Evolutionary conservation across 2,329 filamentous ascomycete species (phyloP).

Genomic region (Dendrostoma leiphaemia): DNA sequence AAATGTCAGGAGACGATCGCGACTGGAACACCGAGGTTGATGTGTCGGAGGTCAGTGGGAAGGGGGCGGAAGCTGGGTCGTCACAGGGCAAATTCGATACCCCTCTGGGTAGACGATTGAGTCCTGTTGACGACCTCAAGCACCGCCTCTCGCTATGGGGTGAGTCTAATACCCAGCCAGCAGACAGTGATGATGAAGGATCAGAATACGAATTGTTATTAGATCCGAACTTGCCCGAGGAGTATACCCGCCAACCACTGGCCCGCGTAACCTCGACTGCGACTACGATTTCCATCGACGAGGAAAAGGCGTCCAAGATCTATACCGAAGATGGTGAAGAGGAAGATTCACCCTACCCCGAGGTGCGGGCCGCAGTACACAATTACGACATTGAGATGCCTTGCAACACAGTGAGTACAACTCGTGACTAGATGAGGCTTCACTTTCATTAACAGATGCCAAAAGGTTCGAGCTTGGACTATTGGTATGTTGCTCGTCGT

Average conservation of each 20-base stretch:
- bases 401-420: slow-evolving; percentile 58
- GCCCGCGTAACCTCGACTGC: slow-evolving; percentile 7
- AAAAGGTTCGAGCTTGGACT: slow-evolving; percentile 47
- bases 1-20: slow-evolving; percentile 25
- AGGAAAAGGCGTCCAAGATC: slow-evolving; percentile 21
- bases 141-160: slow-evolving; percentile 40
- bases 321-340: slow-evolving; percentile 34
- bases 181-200: slow-evolving; percentile 41
- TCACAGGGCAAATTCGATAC: slow-evolving; percentile 15
- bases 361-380: slow-evolving; percentile 62
- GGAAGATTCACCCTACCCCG: slow-evolving; percentile 64
- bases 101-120: slow-evolving; percentile 18
- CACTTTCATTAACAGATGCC: no score
- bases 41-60: slow-evolving; percentile 27
- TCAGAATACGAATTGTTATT: slow-evolving; percentile 57
- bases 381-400: slow-evolving; percentile 65
- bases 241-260: slow-evolving; percentile 36
- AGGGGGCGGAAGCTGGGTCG: slow-evolving; percentile 24
- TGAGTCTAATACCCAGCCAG: slow-evolving; percentile 35
- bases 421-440: no score
- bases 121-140: slow-evolving; percentile 32
- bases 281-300: slow-evolving; percentile 22
- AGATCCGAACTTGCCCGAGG: slow-evolving; percentile 49
- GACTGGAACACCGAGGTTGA: slow-evolving; percentile 27
- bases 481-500: slow-evolving; percentile 58